Percentiles rank a stretch among this genome's conserved stretches.
Conservation (phyloP, 768 basidiomycete genomes). For the Amanita phalloides region DNA sequence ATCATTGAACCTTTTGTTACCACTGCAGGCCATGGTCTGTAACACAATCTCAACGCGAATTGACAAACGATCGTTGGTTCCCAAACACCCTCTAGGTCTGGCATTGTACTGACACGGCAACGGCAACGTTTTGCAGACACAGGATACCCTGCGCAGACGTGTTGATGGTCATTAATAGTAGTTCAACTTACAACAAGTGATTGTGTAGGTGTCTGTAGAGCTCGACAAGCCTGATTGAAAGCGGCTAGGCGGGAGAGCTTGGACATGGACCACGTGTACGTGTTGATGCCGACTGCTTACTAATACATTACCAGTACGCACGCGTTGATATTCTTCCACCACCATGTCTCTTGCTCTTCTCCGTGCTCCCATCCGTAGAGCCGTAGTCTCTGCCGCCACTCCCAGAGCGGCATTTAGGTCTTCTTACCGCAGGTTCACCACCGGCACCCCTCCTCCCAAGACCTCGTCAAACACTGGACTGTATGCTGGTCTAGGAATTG, state of each 20-base stretch:
- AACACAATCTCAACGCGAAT: no score
- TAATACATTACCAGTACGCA: neutral
- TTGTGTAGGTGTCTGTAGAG: neutral
- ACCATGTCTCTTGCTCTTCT: constrained; percentile 50
- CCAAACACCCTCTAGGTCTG: no score
- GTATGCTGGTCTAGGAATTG: constrained; percentile 51
- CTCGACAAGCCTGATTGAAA: no score
- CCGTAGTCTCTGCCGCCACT: constrained; percentile 23
- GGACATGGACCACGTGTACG: neutral
- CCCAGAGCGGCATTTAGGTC: constrained; percentile 23
- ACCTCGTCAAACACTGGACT: constrained; percentile 45
- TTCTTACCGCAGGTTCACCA: constrained; percentile 48
- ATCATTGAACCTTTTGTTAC: no score
- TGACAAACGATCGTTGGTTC: no score
- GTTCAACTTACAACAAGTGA: neutral
- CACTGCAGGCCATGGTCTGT: no score
- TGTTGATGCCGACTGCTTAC: neutral
- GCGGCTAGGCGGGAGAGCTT: no score
- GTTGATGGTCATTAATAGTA: neutral
- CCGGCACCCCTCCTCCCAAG: constrained; percentile 28
- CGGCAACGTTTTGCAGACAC: no score
- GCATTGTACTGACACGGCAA: no score
- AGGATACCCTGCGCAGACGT: no score
- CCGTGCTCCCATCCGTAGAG: constrained; percentile 39
- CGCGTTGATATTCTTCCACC: constrained; percentile 6